Conservation (phyloP, 208 protist genomes). For the Borovskyia barvae region DNA sequence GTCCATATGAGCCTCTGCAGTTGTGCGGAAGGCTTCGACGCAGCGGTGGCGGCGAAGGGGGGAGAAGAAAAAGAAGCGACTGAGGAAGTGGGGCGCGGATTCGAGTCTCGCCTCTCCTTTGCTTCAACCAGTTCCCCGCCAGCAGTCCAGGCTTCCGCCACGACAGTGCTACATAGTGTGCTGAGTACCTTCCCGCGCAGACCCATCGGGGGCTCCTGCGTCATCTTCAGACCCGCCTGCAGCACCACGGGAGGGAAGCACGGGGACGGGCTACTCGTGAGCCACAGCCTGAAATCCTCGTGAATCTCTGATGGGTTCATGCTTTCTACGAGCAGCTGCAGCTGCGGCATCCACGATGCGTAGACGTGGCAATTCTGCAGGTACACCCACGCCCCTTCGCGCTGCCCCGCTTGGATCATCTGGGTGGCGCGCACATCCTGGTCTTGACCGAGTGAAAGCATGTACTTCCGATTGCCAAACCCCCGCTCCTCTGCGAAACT, state of each 20-base stretch:
- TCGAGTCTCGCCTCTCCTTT: background rate
- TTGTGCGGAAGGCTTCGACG: background rate
- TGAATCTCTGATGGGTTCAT: conserved; percentile 71
- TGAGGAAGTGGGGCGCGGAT: too few relatives aligned
- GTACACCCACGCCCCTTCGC: conserved; percentile 92
- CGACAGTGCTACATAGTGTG: conserved; percentile 54
- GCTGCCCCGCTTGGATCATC: conserved; percentile 80
- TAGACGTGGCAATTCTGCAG: conserved; percentile 96
- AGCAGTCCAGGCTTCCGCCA: conserved; percentile 64
- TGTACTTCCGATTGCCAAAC: conserved; percentile 80
- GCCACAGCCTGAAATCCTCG: conserved; percentile 93
- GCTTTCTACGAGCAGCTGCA: conserved; percentile 88
- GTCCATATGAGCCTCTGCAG: conserved; percentile 89
- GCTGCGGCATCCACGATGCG: conserved; percentile 92
- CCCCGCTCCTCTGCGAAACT: conserved; percentile 89
- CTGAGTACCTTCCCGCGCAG: conserved; percentile 91
- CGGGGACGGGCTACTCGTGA: conserved; percentile 92
- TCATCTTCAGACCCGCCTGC: conserved; percentile 94
- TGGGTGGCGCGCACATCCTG: conserved; percentile 88
- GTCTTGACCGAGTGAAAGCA: conserved; percentile 94
- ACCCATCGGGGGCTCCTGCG: conserved; percentile 95
- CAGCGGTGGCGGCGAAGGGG: background rate
- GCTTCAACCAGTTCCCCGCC: conserved; percentile 19
- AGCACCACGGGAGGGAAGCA: conserved; percentile 93
- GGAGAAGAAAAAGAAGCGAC: background rate